phyloP scores from a whole-genome alignment of 257 asterid genomes.

The Solanum etuberosum region DNA sequence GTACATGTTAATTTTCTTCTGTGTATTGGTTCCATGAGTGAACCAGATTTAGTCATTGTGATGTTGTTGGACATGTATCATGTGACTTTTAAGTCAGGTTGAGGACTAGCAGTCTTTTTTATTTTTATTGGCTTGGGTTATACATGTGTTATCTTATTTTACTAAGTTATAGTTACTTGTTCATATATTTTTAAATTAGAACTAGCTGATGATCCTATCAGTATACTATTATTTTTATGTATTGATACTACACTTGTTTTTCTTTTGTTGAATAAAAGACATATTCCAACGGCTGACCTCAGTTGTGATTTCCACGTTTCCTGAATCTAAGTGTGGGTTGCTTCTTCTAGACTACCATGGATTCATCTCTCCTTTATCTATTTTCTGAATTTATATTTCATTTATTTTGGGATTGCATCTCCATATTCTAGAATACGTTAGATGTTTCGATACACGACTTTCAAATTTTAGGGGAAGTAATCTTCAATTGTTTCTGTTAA shows the following conservation, averaged over 20 bases:
- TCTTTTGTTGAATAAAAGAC: neutral
- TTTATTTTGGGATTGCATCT: neutral
- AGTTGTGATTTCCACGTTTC: neutral
- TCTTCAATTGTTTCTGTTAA: too few species aligned
- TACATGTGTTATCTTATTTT: neutral
- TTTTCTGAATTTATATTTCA: too few species aligned
- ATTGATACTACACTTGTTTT: too few species aligned
- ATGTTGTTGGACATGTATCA: neutral
- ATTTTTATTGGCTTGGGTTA: neutral
- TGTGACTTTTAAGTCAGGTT: neutral
- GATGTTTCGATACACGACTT: neutral
- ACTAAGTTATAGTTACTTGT: neutral
- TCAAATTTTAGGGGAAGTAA: too few species aligned
- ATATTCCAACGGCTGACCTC: too few species aligned
- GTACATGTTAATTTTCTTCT: too few species aligned
- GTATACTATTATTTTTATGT: too few species aligned
- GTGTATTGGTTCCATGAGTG: neutral
- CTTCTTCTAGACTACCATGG: too few species aligned
- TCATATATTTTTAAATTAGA: neutral
- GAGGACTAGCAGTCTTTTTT: neutral
- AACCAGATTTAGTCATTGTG: neutral
- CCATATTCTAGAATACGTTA: neutral
- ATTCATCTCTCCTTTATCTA: neutral
- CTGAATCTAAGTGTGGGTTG: neutral
- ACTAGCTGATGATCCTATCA: neutral